Percentiles rank a stretch among this genome's conserved stretches.
phyloP scores from a whole-genome alignment of 2,329 filamentous ascomycete genomes.

The Colletotrichum truncatum region DNA sequence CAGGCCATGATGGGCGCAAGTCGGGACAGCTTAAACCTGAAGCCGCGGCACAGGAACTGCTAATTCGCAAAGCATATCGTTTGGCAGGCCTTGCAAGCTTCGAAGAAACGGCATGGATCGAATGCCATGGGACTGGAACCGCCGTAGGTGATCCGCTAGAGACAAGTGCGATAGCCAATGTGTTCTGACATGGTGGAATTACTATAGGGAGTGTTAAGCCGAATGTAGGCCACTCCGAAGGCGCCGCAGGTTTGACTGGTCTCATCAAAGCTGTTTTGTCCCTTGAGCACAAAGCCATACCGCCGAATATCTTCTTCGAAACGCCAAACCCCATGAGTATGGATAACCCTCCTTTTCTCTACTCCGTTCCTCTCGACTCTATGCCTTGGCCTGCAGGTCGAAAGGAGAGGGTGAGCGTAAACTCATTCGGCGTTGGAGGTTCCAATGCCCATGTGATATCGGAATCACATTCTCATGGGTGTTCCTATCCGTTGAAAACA shows the following conservation, averaged over 20 bases:
- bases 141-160: constrained; percentile 57
- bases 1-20: constrained; percentile 44
- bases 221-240: constrained; percentile 54
- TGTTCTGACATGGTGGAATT: constrained; percentile 36
- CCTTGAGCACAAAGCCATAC: constrained; percentile 48
- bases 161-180: constrained; percentile 38
- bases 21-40: constrained; percentile 50
- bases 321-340: constrained; percentile 37
- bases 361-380: constrained; percentile 38
- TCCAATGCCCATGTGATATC: constrained; percentile 42
- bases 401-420: constrained; percentile 38
- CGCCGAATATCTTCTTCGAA: constrained; percentile 47
- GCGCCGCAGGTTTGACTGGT: constrained; percentile 48
- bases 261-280: constrained; percentile 53
- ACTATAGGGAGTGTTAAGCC: constrained; percentile 42
- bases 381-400: constrained; percentile 40
- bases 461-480: too few species aligned
- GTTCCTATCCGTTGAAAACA: too few species aligned
- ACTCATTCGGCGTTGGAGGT: constrained; percentile 44
- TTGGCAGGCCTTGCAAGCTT: neutral
- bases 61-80: constrained; percentile 25
- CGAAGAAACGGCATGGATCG: neutral
- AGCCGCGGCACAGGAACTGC: constrained; percentile 39
- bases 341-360: neutral
- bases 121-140: constrained; percentile 50